Percentiles rank a stretch among this genome's conserved stretches.
phyloP scores from a whole-genome alignment of 768 basidiomycete genomes.

The Psilocybe subaeruginosa region DNA sequence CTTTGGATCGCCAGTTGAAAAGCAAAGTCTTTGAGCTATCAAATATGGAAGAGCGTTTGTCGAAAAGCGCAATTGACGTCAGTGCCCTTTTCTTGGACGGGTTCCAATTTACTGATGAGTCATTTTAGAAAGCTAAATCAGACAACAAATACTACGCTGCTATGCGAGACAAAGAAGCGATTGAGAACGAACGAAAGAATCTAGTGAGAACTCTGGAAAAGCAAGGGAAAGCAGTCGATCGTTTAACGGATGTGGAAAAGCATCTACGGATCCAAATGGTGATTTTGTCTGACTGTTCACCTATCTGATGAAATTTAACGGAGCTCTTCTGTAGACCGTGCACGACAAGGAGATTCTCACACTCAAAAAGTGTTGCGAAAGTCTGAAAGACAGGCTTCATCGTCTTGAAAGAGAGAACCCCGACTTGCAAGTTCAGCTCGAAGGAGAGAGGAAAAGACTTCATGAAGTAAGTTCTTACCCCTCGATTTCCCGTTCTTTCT shows the following conservation, averaged over 20 bases:
- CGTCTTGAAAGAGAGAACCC: conserved; percentile 45
- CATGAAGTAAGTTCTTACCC: conserved; percentile 37
- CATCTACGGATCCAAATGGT: conserved; percentile 63
- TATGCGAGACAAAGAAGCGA: conserved; percentile 87
- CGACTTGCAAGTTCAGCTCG: conserved; percentile 35
- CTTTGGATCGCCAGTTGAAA: conserved; percentile 76
- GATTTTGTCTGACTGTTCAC: background rate
- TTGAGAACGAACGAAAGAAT: conserved; percentile 75
- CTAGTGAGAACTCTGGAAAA: conserved; percentile 51
- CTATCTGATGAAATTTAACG: background rate
- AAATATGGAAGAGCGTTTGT: conserved; percentile 71
- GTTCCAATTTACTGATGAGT: background rate
- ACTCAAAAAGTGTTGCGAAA: conserved; percentile 32
- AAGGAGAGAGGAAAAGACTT: conserved; percentile 39
- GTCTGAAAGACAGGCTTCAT: conserved; percentile 23
- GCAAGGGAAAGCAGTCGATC: conserved; percentile 62
- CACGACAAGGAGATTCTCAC: conserved; percentile 49
- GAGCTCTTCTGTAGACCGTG: conserved; percentile 10
- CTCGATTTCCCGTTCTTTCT: background rate
- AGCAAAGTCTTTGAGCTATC: conserved; percentile 86
- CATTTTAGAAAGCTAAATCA: conserved; percentile 84
- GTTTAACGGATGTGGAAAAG: conserved; percentile 65
- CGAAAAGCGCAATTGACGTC: conserved; percentile 71
- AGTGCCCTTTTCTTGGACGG: conserved; percentile 23
- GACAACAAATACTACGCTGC: conserved; percentile 94